These are phyloP conservation scores for Colletotrichum truncatum DNA, from an alignment of 2,329 filamentous ascomycete genomes.

Conservation along the genomic window DNA sequence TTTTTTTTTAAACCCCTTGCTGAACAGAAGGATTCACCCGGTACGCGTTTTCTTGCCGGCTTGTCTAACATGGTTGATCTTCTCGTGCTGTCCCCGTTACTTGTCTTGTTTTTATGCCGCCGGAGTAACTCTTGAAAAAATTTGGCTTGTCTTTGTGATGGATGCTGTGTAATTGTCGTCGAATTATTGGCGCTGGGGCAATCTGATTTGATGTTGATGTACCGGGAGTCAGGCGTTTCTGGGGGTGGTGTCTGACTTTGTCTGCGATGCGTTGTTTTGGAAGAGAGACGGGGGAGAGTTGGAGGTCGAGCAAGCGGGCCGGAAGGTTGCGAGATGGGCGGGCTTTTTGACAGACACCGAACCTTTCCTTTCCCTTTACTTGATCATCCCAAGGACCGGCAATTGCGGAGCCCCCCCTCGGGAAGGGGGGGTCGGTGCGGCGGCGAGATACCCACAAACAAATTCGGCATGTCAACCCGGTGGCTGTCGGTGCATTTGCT, in stretches of 20 bases:
- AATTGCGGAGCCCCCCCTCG: constrained; percentile 15
- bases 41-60: background rate
- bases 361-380: background rate
- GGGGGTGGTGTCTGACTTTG: no score
- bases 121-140: no score
- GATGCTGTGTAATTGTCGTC: no score
- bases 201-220: no score
- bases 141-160: no score
- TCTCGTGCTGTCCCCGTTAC: background rate
- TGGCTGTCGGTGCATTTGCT: constrained; percentile 9
- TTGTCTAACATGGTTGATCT: background rate
- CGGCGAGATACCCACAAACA: background rate
- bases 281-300: no score
- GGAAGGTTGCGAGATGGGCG: background rate
- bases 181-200: no score
- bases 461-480: background rate
- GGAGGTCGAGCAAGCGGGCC: background rate
- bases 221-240: no score
- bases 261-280: no score
- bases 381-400: background rate
- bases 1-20: no score
- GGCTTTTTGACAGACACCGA: background rate
- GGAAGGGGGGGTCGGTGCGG: constrained; percentile 6
- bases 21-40: constrained; percentile 11
- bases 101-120: no score